These are phyloP conservation scores for Candida argentea DNA, from an alignment of 805 yeast genomes.

Conservation along the genomic window DNA sequence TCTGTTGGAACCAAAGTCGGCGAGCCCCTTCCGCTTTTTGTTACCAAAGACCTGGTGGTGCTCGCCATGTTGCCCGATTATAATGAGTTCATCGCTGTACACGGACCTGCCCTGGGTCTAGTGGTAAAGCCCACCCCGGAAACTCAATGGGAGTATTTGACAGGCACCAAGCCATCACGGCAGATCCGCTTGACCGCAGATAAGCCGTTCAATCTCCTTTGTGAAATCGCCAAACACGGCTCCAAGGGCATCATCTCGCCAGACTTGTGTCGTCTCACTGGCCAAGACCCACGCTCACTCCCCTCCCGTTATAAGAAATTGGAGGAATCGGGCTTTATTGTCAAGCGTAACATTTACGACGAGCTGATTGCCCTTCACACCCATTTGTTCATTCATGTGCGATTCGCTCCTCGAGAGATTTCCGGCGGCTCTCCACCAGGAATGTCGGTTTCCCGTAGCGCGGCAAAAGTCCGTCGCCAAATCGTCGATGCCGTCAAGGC, in stretches of 20 bases:
- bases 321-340: conserved; percentile 39
- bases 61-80: conserved; percentile 11
- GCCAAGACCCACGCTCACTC: conserved; percentile 64
- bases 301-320: conserved; percentile 52
- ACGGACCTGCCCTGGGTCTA: conserved; percentile 9
- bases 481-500: conserved; percentile 42
- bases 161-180: conserved; percentile 38
- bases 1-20: conserved; percentile 12
- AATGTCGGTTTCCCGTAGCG: conserved; percentile 13
- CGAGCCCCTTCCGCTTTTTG: conserved; percentile 6
- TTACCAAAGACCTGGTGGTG: conserved; percentile 7
- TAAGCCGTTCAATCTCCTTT: conserved; percentile 41
- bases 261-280: conserved; percentile 44
- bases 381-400: conserved; percentile 40
- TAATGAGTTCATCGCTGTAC: conserved; percentile 7
- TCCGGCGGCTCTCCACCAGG: conserved; percentile 8
- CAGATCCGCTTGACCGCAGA: conserved; percentile 45
- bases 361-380: conserved; percentile 40
- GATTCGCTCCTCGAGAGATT: conserved; percentile 26
- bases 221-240: conserved; percentile 51
- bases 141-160: conserved; percentile 45
- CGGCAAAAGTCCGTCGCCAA: conserved; percentile 19
- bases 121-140: conserved; percentile 37
- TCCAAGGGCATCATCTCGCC: conserved; percentile 49
- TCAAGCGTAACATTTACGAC: conserved; percentile 24